Base-by-base conservation (phyloP, 108 stramenopile species). In the Nitzschia putrida region DNA sequence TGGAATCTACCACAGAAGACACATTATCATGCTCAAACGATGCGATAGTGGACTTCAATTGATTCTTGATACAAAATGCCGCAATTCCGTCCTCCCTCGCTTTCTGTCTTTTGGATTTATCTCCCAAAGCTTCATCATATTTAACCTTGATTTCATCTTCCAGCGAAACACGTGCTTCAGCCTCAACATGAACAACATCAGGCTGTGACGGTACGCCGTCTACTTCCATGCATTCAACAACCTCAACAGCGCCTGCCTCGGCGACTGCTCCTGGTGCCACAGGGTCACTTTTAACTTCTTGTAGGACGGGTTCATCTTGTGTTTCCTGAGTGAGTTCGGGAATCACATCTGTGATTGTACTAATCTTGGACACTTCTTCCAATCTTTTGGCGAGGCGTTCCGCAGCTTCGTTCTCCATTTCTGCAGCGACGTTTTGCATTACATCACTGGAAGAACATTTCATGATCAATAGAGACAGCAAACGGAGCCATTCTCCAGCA, bases 391-490 rank as follows among this genome's bases (percentile, higher is more conserved):
- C 25, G 70, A 85, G 70, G 22, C 60, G 64, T 53, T 88, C 83
- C 11, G 77, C 78, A 42, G 86, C 79, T 13, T 77, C 68, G 23
- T 57, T 67, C 69, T 88, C 86, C 79, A 85, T 78, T 52, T 80
- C 73, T 50, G 73, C 66, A 1, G 81, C 80, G 52, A 91, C 61
- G 41, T 82, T 82, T 63, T 82, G 86, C 21, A 94, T 73, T 12
- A 82, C 61, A 26, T 91, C 92, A 68, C 87, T 88, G 11, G 89
- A 83, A 11, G 88, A 79, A 64, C 92, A 94, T 64, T 90, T 91
- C 76, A 83, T 81, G 13, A 80, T 74, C 64, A 94, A 84, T 22
- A 91, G 50, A 24, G 76, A 43, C 22, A 94, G 76, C 21, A 94
- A 54, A 22, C 81, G 72, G 6, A 87, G 59, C 92, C 92, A 94